A percentile compares a stretch with the other conserved stretches of the same genome.
Conservation (phyloP, 1,284 basidiomycete genomes). For the Leccinum pachyderme region DNA sequence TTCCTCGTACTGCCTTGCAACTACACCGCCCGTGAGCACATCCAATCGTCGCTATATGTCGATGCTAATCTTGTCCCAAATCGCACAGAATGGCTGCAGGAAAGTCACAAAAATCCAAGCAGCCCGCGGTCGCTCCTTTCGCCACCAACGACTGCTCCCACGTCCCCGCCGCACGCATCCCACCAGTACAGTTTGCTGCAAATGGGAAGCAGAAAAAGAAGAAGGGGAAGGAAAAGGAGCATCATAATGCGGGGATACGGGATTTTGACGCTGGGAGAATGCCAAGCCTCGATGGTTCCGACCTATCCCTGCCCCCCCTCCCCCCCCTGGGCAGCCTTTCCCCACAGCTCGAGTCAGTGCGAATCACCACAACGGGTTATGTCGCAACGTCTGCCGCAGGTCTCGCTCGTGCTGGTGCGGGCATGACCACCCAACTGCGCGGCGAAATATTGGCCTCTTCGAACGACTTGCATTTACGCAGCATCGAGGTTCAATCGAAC, state of each 20-base stretch:
- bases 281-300: slow-evolving; percentile 23
- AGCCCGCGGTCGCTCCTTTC: slow-evolving; percentile 8
- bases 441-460: slow-evolving; percentile 54
- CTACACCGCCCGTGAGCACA: slow-evolving; percentile 17
- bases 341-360: slow-evolving; percentile 48
- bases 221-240: slow-evolving; percentile 41
- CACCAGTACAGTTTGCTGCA: slow-evolving; percentile 6
- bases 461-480: slow-evolving; percentile 54
- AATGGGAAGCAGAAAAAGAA: slow-evolving; percentile 46
- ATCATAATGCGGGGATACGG: slow-evolving; percentile 19
- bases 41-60: not conserved
- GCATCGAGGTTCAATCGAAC: slow-evolving; percentile 45
- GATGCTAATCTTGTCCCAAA: slow-evolving; percentile 20
- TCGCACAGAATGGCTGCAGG: slow-evolving; percentile 26
- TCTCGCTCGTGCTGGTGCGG: slow-evolving; percentile 31
- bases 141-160: slow-evolving; percentile 8
- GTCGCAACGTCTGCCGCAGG: slow-evolving; percentile 39
- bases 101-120: slow-evolving; percentile 31
- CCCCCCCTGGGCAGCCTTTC: slow-evolving; percentile 37
- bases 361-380: slow-evolving; percentile 46
- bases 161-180: slow-evolving; percentile 8
- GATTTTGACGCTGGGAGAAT: slow-evolving; percentile 26
- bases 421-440: slow-evolving; percentile 41
- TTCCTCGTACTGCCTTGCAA: slow-evolving; percentile 3
- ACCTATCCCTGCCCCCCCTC: slow-evolving; percentile 22